Percentiles rank a stretch among this genome's conserved stretches.
phyloP scores from a whole-genome alignment of 495 filamentous ascomycete species.

The Margaritispora aquatica region DNA sequence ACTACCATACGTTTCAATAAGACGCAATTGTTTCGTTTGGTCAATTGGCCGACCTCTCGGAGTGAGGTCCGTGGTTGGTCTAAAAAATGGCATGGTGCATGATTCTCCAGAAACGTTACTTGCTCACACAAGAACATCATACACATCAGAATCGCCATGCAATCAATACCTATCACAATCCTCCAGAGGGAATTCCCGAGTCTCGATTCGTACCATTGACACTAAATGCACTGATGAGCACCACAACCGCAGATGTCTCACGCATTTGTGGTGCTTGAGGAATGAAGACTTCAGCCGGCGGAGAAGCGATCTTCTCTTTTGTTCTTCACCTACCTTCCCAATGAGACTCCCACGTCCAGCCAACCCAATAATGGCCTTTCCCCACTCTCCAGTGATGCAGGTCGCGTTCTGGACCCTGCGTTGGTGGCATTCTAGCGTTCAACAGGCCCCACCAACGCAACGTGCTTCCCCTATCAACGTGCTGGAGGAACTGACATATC shows the following conservation, averaged over 20 bases:
- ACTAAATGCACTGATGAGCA: background rate
- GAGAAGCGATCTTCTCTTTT: too few species aligned
- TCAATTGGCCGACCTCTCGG: background rate
- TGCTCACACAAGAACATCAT: background rate
- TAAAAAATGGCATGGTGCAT: background rate
- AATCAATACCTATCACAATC: background rate
- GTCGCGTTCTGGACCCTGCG: background rate
- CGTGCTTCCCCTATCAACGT: constrained; percentile 4
- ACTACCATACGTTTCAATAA: background rate
- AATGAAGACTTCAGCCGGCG: background rate
- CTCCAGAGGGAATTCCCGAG: background rate
- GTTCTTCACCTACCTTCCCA: constrained; percentile 1
- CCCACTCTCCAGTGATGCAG: background rate
- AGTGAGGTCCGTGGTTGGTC: background rate
- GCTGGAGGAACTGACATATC: constrained; percentile 11
- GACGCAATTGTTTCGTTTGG: background rate
- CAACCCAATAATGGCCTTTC: background rate
- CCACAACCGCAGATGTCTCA: too few species aligned
- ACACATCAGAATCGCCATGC: background rate
- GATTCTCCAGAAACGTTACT: background rate
- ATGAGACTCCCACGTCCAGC: background rate
- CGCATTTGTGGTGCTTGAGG: too few species aligned
- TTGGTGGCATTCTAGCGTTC: constrained; percentile 7
- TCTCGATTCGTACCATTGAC: background rate
- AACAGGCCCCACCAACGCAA: background rate